These are phyloP conservation scores for Pseudogymnoascus sp. DNA, from an alignment of 2,329 filamentous ascomycete genomes.

Conservation along the genomic window DNA sequence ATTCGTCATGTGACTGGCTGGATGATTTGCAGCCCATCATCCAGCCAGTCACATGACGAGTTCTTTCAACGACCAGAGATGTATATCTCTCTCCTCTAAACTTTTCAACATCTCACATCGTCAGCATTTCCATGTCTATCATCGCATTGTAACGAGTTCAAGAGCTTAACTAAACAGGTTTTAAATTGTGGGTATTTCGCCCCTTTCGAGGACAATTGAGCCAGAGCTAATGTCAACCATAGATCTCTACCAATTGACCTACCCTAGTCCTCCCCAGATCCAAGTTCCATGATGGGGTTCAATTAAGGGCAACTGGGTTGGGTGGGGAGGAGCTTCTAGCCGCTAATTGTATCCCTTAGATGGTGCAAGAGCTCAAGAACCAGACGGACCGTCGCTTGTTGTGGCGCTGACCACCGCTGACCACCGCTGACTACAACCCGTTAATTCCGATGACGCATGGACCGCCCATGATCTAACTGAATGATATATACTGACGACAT, in stretches of 20 bases:
- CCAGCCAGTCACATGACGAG: too few relatives aligned
- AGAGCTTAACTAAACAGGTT: background rate
- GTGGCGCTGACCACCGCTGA: background rate
- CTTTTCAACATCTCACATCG: background rate
- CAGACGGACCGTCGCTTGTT: background rate
- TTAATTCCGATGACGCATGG: background rate
- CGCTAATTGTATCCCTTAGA: background rate
- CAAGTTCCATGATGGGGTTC: constrained; percentile 4
- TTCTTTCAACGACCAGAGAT: too few relatives aligned
- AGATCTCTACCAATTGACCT: background rate
- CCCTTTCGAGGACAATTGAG: constrained; percentile 3
- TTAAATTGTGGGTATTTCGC: constrained; percentile 4
- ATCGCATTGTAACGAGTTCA: background rate
- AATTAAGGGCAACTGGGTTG: background rate
- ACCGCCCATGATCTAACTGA: background rate
- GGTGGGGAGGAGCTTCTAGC: background rate
- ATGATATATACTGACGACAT: constrained; percentile 3
- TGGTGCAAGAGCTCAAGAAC: background rate
- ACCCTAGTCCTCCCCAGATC: constrained; percentile 3
- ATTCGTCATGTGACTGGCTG: background rate
- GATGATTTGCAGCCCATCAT: background rate
- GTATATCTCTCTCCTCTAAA: background rate
- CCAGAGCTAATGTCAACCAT: constrained; percentile 2
- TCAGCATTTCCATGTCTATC: background rate
- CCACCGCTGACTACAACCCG: too few relatives aligned